phyloP scores from a whole-genome alignment of 108 stramenopile genomes.

The Halocafeteria seosinensis region DNA sequence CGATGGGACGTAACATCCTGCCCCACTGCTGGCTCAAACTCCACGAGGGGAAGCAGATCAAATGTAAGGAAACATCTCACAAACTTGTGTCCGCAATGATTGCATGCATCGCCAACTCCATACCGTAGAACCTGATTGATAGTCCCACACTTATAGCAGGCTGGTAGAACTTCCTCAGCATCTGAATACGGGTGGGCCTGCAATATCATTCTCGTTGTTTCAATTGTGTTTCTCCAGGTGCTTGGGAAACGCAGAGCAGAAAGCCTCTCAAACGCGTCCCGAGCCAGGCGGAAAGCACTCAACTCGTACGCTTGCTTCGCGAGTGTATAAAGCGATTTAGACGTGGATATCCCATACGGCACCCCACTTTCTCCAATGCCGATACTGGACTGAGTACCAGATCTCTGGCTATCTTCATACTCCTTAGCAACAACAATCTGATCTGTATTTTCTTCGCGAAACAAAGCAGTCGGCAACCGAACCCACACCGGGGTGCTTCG shows the following conservation, averaged over 20 bases:
- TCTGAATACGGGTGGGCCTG: constrained; percentile 44
- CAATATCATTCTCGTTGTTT: constrained; percentile 32
- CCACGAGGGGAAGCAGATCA: constrained; percentile 51
- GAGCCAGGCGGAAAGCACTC: constrained; percentile 45
- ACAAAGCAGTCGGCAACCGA: not conserved
- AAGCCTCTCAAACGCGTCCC: constrained; percentile 37
- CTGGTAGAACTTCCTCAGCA: constrained; percentile 39
- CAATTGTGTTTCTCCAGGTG: constrained; percentile 37
- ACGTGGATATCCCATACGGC: constrained; percentile 32
- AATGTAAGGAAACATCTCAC: constrained; percentile 46
- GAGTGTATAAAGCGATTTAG: constrained; percentile 44
- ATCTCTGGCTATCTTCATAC: not conserved
- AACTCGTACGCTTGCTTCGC: constrained; percentile 38
- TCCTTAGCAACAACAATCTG: not conserved
- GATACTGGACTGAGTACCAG: not conserved
- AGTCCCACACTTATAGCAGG: constrained; percentile 50
- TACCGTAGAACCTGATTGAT: constrained; percentile 37
- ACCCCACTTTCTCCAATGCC: not conserved
- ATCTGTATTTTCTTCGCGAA: not conserved
- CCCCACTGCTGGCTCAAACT: constrained; percentile 40
- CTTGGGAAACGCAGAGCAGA: constrained; percentile 25
- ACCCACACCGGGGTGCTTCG: not conserved
- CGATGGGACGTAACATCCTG: constrained; percentile 10
- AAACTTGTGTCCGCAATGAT: constrained; percentile 49
- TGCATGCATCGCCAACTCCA: constrained; percentile 40